A percentile compares a stretch with the other conserved stretches of the same genome.
Evolutionary conservation across 768 basidiomycete species (phyloP).

Genomic region (Galerina sulciceps): DNA sequence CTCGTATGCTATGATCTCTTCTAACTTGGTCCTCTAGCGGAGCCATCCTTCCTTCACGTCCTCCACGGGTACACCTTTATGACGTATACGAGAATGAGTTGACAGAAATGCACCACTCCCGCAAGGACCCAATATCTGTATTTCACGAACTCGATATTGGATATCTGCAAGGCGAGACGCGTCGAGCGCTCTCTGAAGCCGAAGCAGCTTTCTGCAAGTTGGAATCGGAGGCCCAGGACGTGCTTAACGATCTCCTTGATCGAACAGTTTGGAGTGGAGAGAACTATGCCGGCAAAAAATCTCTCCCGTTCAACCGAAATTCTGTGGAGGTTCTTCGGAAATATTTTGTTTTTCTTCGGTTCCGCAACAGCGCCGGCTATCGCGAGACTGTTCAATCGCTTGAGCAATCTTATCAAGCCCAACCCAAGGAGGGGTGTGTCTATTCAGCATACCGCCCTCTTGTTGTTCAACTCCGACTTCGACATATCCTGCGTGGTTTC

Average conservation of each 20-base stretch:
- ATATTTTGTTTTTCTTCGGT: slow-evolving; percentile 61
- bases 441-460: slow-evolving; percentile 33
- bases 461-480: slow-evolving; percentile 33
- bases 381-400: slow-evolving; percentile 39
- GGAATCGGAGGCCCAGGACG: slow-evolving; percentile 44
- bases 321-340: slow-evolving; percentile 45
- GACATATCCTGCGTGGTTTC: slow-evolving; percentile 35
- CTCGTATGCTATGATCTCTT: not conserved
- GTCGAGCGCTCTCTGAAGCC: slow-evolving; percentile 40
- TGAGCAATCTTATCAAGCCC: slow-evolving; percentile 20
- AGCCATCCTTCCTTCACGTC: slow-evolving; percentile 29
- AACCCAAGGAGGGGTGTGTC: slow-evolving; percentile 24
- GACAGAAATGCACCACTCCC: slow-evolving; percentile 45
- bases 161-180: slow-evolving; percentile 37
- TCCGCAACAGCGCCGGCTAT: slow-evolving; percentile 57
- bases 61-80: slow-evolving; percentile 53
- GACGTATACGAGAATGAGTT: slow-evolving; percentile 56
- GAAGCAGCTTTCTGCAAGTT: slow-evolving; percentile 46
- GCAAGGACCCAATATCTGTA: slow-evolving; percentile 33
- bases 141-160: slow-evolving; percentile 47
- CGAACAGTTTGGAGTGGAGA: slow-evolving; percentile 32
- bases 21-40: slow-evolving; percentile 12
- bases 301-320: slow-evolving; percentile 31
- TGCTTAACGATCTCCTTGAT: slow-evolving; percentile 38
- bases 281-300: slow-evolving; percentile 21